phyloP scores from a whole-genome alignment of 2,329 filamentous ascomycete genomes.

The Aspergillus terreus region DNA sequence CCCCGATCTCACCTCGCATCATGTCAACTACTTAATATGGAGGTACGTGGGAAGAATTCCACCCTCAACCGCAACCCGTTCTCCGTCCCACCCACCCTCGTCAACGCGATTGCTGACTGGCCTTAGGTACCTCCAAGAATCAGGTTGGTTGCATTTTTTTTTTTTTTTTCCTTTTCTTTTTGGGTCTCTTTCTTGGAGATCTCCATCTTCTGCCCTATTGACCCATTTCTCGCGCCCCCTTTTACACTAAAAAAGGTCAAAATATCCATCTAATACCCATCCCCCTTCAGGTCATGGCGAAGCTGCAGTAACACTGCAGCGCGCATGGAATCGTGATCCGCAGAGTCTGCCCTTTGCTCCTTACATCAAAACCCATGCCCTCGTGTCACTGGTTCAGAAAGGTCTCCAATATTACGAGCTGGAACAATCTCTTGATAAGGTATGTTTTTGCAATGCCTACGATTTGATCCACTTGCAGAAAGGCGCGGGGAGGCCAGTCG shows the following conservation, averaged over 20 bases:
- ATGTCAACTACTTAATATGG: constrained; percentile 68
- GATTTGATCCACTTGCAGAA: not conserved
- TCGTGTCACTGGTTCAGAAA: constrained; percentile 62
- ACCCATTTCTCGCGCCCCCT: not conserved
- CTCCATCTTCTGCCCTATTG: not conserved
- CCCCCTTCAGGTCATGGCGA: constrained; percentile 50
- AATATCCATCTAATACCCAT: constrained; percentile 6
- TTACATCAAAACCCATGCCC: constrained; percentile 55
- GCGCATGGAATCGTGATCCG: constrained; percentile 61
- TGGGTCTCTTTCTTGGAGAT: not conserved
- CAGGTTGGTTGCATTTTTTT: constrained; percentile 40
- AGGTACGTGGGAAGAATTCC: constrained; percentile 45
- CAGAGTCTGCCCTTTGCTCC: constrained; percentile 59
- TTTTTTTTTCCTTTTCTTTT: constrained; percentile 5
- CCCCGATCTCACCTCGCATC: constrained; percentile 48
- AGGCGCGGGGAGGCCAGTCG: no score
- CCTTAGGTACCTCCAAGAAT: constrained; percentile 53
- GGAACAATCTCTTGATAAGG: constrained; percentile 48
- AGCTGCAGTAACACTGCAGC: constrained; percentile 57
- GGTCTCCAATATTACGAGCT: constrained; percentile 55
- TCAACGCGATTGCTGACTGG: constrained; percentile 12
- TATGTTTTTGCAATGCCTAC: constrained; percentile 24
- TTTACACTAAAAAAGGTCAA: not conserved
- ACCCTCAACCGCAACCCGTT: constrained; percentile 1
- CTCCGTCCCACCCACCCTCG: not conserved